Conservation (phyloP, 495 filamentous ascomycete species). For the Articulospora tetracladia region DNA sequence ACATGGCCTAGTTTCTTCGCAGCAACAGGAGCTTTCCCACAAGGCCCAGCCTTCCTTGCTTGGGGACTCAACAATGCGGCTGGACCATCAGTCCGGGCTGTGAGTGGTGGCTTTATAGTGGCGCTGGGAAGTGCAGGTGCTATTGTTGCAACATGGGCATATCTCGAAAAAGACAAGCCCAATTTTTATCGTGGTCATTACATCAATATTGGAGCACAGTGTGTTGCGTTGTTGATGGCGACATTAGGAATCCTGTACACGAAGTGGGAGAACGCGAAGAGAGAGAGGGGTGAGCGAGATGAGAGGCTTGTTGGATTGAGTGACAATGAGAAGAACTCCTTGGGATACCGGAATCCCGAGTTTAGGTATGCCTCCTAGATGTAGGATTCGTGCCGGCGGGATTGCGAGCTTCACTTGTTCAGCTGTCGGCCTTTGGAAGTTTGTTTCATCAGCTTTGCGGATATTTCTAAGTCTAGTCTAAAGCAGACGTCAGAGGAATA, state of each 20-base stretch:
- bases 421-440: too few species aligned
- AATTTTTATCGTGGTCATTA: slow-evolving; percentile 58
- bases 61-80: slow-evolving; percentile 91
- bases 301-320: slow-evolving; percentile 46
- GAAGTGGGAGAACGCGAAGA: slow-evolving; percentile 45
- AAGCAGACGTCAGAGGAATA: too few species aligned
- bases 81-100: slow-evolving; percentile 73
- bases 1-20: slow-evolving; percentile 51
- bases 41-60: slow-evolving; percentile 77
- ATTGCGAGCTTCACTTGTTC: too few species aligned
- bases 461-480: too few species aligned
- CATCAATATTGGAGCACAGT: slow-evolving; percentile 53
- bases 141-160: slow-evolving; percentile 81
- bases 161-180: slow-evolving; percentile 65
- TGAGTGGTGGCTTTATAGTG: slow-evolving; percentile 82
- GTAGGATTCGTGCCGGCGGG: too few species aligned
- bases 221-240: slow-evolving; percentile 36
- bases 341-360: slow-evolving; percentile 51
- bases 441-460: too few species aligned
- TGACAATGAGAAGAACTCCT: slow-evolving; percentile 38
- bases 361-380: slow-evolving; percentile 45
- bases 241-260: slow-evolving; percentile 48
- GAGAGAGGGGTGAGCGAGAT: slow-evolving; percentile 47
- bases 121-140: slow-evolving; percentile 88
- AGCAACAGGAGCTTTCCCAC: slow-evolving; percentile 54